phyloP scores from a whole-genome alignment of 352 stramenopile genomes.

The Globisporangium alternatum region DNA sequence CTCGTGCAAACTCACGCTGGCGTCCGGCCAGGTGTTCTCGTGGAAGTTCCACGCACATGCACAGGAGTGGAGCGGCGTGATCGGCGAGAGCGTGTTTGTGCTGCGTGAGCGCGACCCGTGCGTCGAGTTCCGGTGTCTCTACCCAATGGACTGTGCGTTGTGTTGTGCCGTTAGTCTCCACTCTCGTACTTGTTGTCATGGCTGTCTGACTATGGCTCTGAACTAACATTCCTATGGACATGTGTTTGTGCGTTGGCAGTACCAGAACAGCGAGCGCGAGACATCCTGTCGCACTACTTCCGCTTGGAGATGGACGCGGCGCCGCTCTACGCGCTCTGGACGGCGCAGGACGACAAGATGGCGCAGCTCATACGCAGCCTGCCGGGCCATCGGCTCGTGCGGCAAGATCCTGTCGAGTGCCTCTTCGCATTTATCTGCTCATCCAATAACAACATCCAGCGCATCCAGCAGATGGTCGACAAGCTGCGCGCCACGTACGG shows the following conservation, averaged over 20 bases:
- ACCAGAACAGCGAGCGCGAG: slow-evolving; percentile 37
- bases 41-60: slow-evolving; percentile 24
- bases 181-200: too few species aligned
- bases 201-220: not conserved
- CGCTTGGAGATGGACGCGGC: slow-evolving; percentile 57
- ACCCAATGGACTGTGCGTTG: slow-evolving; percentile 52
- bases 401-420: slow-evolving; percentile 96
- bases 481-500: slow-evolving; percentile 90
- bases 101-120: slow-evolving; percentile 38
- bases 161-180: not conserved
- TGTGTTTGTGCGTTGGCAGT: slow-evolving; percentile 20
- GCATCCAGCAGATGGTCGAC: slow-evolving; percentile 94
- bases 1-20: slow-evolving; percentile 42
- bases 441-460: slow-evolving; percentile 98
- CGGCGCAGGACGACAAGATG: slow-evolving; percentile 48
- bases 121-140: slow-evolving; percentile 55
- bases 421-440: slow-evolving; percentile 98
- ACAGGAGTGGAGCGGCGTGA: slow-evolving; percentile 51
- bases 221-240: not conserved
- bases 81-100: slow-evolving; percentile 41
- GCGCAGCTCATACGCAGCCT: slow-evolving; percentile 71
- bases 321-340: slow-evolving; percentile 85
- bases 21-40: slow-evolving; percentile 52
- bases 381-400: slow-evolving; percentile 87
- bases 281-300: slow-evolving; percentile 86